Conservation (phyloP, 495 filamentous ascomycete genomes). For the Penicillium crystallinum region DNA sequence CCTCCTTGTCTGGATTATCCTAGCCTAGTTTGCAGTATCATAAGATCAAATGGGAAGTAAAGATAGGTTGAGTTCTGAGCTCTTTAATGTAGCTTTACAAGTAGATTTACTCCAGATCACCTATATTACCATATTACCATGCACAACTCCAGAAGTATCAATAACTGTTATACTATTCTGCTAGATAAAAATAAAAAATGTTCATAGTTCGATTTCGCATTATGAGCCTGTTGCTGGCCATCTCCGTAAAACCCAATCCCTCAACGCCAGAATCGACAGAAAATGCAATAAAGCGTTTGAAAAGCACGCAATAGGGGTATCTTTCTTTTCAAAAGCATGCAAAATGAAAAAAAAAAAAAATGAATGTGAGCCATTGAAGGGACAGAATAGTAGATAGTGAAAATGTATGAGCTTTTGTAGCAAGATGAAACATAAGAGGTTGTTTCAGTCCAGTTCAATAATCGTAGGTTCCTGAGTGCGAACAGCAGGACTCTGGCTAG, state of each 20-base stretch:
- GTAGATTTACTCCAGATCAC: neutral
- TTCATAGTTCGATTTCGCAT: too few relatives aligned
- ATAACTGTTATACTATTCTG: too few relatives aligned
- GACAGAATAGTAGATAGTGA: neutral
- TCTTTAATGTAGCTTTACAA: neutral
- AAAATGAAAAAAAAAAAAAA: too few relatives aligned
- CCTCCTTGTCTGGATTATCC: conserved; percentile 1
- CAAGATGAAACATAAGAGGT: neutral
- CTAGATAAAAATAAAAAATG: neutral
- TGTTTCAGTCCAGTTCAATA: conserved; percentile 31
- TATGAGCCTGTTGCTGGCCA: too few relatives aligned
- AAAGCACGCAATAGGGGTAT: conserved; percentile 11
- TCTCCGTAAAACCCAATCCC: neutral
- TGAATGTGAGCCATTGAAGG: neutral
- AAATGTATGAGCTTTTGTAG: neutral
- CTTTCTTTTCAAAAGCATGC: conserved; percentile 9
- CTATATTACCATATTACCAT: too few relatives aligned
- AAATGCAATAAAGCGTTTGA: neutral
- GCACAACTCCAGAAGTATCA: too few relatives aligned
- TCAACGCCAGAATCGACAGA: neutral
- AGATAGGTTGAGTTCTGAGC: neutral
- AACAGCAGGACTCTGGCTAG: neutral
- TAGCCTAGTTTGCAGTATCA: neutral
- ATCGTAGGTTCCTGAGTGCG: conserved; percentile 15
- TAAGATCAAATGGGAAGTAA: neutral